Percentiles rank a stretch among this genome's conserved stretches.
These are phyloP conservation scores for Saccharomycopsis capsularis DNA, from an alignment of 805 yeast genomes.

Conservation along the genomic window DNA sequence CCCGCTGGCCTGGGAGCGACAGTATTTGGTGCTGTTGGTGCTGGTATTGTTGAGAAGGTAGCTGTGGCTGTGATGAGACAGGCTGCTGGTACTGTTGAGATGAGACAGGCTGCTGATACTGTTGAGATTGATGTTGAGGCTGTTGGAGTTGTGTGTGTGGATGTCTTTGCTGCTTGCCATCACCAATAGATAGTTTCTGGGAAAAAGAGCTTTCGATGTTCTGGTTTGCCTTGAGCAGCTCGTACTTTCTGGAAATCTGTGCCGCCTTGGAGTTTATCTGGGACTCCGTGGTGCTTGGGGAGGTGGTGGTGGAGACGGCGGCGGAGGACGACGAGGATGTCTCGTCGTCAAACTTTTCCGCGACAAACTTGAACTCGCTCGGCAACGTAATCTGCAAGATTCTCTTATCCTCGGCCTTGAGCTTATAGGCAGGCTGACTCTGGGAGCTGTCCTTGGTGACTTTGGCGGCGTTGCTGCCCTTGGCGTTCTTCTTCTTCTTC, in stretches of 20 bases:
- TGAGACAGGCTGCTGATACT: too few relatives aligned
- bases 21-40: not conserved
- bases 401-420: conserved; percentile 12
- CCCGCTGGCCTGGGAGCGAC: too few relatives aligned
- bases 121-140: too few relatives aligned
- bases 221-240: not conserved
- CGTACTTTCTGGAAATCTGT: not conserved
- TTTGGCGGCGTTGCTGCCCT: not conserved
- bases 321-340: conserved; percentile 1
- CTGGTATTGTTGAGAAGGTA: not conserved
- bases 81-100: too few relatives aligned
- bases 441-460: not conserved
- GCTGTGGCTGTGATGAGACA: not conserved
- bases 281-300: not conserved
- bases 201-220: not conserved
- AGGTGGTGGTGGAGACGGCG: not conserved
- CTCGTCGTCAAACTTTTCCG: conserved; percentile 15
- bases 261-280: not conserved
- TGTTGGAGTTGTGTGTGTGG: too few relatives aligned
- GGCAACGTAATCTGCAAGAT: conserved; percentile 17
- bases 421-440: not conserved
- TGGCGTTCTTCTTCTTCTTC: conserved; percentile 1
- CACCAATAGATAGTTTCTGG: not conserved
- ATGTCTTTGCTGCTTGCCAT: not conserved
- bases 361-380: conserved; percentile 14